These are phyloP conservation scores for Penicillium sp. DNA, from an alignment of 2,329 filamentous ascomycete species.

Conservation along the genomic window DNA sequence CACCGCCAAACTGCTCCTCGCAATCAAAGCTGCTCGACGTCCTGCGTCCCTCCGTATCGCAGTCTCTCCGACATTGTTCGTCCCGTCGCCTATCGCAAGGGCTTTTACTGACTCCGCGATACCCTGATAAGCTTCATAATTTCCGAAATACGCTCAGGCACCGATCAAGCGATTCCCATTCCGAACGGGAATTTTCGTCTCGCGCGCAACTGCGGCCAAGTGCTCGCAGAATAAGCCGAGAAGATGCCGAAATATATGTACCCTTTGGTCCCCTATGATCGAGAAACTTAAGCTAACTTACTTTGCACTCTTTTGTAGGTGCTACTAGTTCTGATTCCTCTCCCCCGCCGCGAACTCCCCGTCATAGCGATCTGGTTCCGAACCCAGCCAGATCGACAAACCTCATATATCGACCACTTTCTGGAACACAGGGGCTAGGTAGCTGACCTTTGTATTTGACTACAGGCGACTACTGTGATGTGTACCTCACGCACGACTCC, in stretches of 20 bases:
- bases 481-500: constrained; percentile 99
- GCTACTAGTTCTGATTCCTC: background rate
- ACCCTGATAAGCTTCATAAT: background rate
- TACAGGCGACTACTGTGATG: constrained; percentile 93
- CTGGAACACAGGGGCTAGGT: background rate
- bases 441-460: constrained; percentile 9
- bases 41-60: background rate
- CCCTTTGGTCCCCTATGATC: constrained; percentile 5
- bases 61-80: background rate
- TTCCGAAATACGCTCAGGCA: background rate
- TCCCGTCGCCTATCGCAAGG: constrained; percentile 1
- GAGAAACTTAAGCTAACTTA: constrained; percentile 36
- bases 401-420: background rate
- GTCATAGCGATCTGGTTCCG: constrained; percentile 1
- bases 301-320: constrained; percentile 68
- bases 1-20: constrained; percentile 11
- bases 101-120: background rate
- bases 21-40: constrained; percentile 11
- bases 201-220: constrained; percentile 16
- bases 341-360: background rate
- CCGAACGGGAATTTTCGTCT: constrained; percentile 22
- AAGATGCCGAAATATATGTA: constrained; percentile 86
- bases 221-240: constrained; percentile 26
- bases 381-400: constrained; percentile 4
- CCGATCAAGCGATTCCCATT: background rate